These are phyloP conservation scores for Chaetoceros muelleri DNA, from an alignment of 108 stramenopile species.

Conservation along the genomic window DNA sequence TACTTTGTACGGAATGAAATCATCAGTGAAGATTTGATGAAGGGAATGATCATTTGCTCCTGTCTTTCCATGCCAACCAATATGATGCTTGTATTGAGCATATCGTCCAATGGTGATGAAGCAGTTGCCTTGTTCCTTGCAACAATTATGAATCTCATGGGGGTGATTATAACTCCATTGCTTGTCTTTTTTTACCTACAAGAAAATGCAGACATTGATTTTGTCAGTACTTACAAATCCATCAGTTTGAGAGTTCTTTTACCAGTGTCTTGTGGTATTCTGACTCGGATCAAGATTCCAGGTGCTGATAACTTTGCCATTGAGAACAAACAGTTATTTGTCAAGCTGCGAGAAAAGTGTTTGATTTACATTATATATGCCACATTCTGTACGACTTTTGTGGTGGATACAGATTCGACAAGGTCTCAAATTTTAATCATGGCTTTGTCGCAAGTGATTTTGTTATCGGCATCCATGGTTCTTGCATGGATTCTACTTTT, in stretches of 20 bases:
- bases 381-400: conserved; percentile 53
- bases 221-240: conserved; percentile 36
- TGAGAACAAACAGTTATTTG: conserved; percentile 31
- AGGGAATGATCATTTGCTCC: conserved; percentile 7
- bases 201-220: conserved; percentile 22
- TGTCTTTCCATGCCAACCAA: conserved; percentile 13
- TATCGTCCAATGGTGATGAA: conserved; percentile 11
- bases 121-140: conserved; percentile 18
- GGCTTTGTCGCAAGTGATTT: conserved; percentile 29
- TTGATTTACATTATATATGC: conserved; percentile 56
- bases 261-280: conserved; percentile 43
- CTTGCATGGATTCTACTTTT: conserved; percentile 35
- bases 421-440: conserved; percentile 31
- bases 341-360: conserved; percentile 31
- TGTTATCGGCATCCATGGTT: conserved; percentile 27
- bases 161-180: conserved; percentile 49
- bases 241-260: conserved; percentile 38
- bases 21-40: conserved; percentile 16
- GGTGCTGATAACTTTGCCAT: conserved; percentile 30
- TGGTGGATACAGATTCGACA: conserved; percentile 14
- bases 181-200: conserved; percentile 44
- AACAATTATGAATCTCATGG: conserved; percentile 47
- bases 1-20: conserved; percentile 26
- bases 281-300: conserved; percentile 28
- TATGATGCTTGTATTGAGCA: conserved; percentile 16